These are phyloP conservation scores for Lactarius deliciosus DNA, from an alignment of 768 basidiomycete species.

Conservation along the genomic window DNA sequence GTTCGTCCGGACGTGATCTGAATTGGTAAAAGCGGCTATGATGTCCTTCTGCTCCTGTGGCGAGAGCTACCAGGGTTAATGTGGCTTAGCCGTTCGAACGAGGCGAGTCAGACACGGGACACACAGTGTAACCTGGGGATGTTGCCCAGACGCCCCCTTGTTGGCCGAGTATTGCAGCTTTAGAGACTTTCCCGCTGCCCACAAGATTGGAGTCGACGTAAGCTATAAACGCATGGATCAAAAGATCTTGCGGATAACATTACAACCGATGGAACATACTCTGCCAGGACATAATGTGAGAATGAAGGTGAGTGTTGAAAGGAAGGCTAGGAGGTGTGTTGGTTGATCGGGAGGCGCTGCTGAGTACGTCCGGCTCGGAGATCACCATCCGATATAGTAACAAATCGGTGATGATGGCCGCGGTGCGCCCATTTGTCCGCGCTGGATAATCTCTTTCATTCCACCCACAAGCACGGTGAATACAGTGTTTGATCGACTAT, in stretches of 20 bases:
- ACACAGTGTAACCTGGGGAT: conserved; percentile 56
- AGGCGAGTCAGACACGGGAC: conserved; percentile 32
- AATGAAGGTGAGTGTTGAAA: conserved; percentile 5
- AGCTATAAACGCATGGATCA: conserved; percentile 42
- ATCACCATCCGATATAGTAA: conserved; percentile 27
- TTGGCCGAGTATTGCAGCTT: conserved; percentile 75
- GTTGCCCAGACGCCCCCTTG: conserved; percentile 78
- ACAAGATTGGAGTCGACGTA: conserved; percentile 83
- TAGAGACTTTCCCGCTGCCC: conserved; percentile 66
- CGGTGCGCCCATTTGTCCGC: background rate
- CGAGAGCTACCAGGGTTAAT: conserved; percentile 48
- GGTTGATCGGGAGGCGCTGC: conserved; percentile 17
- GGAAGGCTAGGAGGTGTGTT: conserved; percentile 9
- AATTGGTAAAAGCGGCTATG: conserved; percentile 47
- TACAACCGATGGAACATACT: conserved; percentile 12
- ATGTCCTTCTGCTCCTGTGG: conserved; percentile 63
- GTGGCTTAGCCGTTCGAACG: background rate
- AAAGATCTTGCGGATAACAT: background rate
- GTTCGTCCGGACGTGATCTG: conserved; percentile 43
- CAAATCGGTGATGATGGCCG: conserved; percentile 20
- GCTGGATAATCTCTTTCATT: background rate
- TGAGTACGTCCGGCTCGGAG: conserved; percentile 19
- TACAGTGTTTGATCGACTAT: background rate
- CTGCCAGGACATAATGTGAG: conserved; percentile 31
- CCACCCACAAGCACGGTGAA: background rate